Evolutionary conservation across 495 filamentous ascomycete species (phyloP).

Genomic region (Podospora sp.): DNA sequence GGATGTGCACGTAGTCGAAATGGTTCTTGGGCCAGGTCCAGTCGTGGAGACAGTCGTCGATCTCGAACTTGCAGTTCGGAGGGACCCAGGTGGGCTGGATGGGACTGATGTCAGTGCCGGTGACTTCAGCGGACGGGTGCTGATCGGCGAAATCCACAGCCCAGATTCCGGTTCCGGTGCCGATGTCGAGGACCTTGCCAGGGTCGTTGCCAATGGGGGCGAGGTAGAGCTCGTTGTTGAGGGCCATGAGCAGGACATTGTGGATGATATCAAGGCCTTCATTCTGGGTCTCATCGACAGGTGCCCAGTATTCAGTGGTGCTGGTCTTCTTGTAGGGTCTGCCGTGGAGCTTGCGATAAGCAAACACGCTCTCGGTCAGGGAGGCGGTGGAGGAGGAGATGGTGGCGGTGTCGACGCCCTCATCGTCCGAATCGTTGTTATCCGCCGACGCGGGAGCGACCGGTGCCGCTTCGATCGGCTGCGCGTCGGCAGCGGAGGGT

Average conservation of each 20-base stretch:
- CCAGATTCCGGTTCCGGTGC: slow-evolving; percentile 16
- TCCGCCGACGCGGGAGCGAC: not conserved
- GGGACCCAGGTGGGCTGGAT: slow-evolving; percentile 37
- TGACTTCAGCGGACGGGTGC: slow-evolving; percentile 4
- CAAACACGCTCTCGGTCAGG: slow-evolving; percentile 13
- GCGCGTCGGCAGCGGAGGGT: not conserved
- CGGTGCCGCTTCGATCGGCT: not conserved
- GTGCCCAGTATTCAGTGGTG: slow-evolving; percentile 14
- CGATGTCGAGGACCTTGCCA: slow-evolving; percentile 12
- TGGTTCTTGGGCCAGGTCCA: slow-evolving; percentile 55
- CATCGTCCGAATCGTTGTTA: not conserved
- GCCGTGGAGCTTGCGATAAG: slow-evolving; percentile 8
- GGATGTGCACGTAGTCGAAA: slow-evolving; percentile 58
- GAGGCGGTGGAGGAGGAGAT: slow-evolving; percentile 10
- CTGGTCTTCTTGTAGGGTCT: not conserved
- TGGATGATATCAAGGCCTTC: slow-evolving; percentile 10
- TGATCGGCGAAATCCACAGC: slow-evolving; percentile 12
- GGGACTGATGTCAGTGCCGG: slow-evolving; percentile 8
- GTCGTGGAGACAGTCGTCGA: slow-evolving; percentile 55
- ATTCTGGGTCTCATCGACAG: slow-evolving; percentile 10
- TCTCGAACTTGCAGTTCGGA: slow-evolving; percentile 55
- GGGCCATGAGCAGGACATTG: slow-evolving; percentile 14
- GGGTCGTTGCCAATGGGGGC: not conserved
- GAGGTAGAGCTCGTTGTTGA: slow-evolving; percentile 13
- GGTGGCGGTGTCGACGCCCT: slow-evolving; percentile 9